phyloP scores from a whole-genome alignment of 768 basidiomycete species.

The Dendrothele bispora region DNA sequence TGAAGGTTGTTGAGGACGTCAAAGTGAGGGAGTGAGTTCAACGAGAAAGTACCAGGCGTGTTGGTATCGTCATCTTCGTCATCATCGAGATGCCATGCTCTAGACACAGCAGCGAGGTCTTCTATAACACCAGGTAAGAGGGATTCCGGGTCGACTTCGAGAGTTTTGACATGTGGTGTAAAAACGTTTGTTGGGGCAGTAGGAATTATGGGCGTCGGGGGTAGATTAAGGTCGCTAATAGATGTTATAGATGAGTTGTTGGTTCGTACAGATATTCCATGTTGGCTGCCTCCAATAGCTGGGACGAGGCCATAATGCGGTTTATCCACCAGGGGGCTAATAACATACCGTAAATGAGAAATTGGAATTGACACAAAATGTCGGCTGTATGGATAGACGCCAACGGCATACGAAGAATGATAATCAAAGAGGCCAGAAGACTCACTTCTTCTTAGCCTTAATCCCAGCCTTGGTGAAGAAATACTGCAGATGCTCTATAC shows the following conservation, averaged over 20 bases:
- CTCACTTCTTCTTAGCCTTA: conserved; percentile 70
- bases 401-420: conserved; percentile 1
- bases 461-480: conserved; percentile 92
- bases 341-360: neutral
- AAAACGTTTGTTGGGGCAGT: conserved; percentile 36
- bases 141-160: conserved; percentile 74
- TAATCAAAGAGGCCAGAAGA: too few species aligned
- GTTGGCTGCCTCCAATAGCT: conserved; percentile 64
- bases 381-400: too few species aligned
- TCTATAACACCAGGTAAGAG: conserved; percentile 76
- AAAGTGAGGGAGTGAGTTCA: conserved; percentile 20
- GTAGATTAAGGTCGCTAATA: conserved; percentile 58
- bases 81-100: conserved; percentile 57
- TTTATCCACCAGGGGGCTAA: conserved; percentile 28
- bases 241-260: conserved; percentile 40
- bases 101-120: conserved; percentile 66
- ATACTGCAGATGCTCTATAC: conserved; percentile 93
- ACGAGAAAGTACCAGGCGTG: neutral
- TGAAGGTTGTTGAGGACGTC: conserved; percentile 76
- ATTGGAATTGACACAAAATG: too few species aligned
- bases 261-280: too few species aligned
- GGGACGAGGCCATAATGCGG: conserved; percentile 67
- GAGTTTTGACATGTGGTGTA: conserved; percentile 59
- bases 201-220: conserved; percentile 66
- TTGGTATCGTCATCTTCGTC: conserved; percentile 6